Evolutionary conservation across 2,329 filamentous ascomycete genomes (phyloP), one percentile per base, ranked within the genome.

Genomic region (Pleurostoma richardsiae): DNA sequence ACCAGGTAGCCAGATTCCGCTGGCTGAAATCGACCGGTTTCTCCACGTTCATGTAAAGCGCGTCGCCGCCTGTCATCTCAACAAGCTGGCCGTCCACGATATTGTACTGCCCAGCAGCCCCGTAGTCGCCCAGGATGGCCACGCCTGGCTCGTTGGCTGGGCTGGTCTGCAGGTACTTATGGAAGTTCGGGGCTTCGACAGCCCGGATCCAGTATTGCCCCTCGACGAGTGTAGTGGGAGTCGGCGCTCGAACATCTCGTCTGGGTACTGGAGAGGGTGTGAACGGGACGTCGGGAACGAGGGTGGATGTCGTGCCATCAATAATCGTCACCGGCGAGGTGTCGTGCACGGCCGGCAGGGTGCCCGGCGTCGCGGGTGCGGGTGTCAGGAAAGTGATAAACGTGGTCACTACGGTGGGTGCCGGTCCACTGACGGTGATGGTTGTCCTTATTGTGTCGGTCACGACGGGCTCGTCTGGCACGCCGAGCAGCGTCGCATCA

Each of bases 151-250:
- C 45, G 45, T 62, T 59, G 27, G 61, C 49, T 4, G 68, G 64
- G 6, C 57, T 55, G 5, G 71, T 67, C 57, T 76, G 71, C 4
- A 76, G 64, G 54, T 76, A 76, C 47, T 64, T 66, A 62, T 74
- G 72, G 60, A 71, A 80, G 59, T 80, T 78, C 26, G 77, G 77
- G 0, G 67, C 59, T 36, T 66, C 72, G 4, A 80, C 76, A 2
- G 72, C 75, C 10, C 76, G 72, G 53, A 81, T 72, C 76, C 76
- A 77, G 60, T 71, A 70, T 59, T 72, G 74, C 3, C 72, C 73
- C 26, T 53, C 59, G 49, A 74, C 68, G 2, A 79, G 65, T 3
- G 70, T 76, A 4, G 55, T 55, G 7, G 56, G 52, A 5, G 44
- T 49, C 19, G 33, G 31, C 30, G 43, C 49, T 39, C 8, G 43